Percentiles rank a stretch among this genome's conserved stretches.
Evolutionary conservation across 495 filamentous ascomycete genomes (phyloP).

Genomic region (Penicillium salamii): DNA sequence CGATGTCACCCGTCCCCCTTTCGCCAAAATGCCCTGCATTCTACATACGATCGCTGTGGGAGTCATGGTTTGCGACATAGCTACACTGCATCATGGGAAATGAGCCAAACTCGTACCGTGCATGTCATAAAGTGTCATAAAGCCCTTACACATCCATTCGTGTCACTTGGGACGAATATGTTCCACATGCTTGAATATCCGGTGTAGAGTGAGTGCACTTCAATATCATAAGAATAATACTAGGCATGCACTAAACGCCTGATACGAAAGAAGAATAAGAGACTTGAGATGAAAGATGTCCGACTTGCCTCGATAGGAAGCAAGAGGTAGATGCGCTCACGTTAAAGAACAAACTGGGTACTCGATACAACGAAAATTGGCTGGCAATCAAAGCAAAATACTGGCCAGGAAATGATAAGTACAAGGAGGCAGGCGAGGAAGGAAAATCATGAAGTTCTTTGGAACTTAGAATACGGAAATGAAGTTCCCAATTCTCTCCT

Average conservation of each 20-base stretch:
- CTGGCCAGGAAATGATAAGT: slow-evolving; percentile 20
- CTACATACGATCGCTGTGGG: too few relatives aligned
- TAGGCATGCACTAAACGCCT: slow-evolving; percentile 32
- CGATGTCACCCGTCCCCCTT: too few relatives aligned
- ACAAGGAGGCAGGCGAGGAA: slow-evolving; percentile 10
- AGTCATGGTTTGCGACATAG: too few relatives aligned
- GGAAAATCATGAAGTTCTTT: slow-evolving; percentile 11
- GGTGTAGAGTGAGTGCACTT: slow-evolving; percentile 28
- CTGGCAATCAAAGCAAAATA: slow-evolving; percentile 15
- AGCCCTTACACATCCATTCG: too few relatives aligned
- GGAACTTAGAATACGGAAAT: slow-evolving; percentile 82
- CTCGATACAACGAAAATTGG: slow-evolving; percentile 25
- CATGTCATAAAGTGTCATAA: too few relatives aligned
- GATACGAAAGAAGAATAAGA: slow-evolving; percentile 14
- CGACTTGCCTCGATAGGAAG: slow-evolving; percentile 9
- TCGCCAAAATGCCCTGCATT: too few relatives aligned
- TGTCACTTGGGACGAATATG: too few relatives aligned
- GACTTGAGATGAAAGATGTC: slow-evolving; percentile 21
- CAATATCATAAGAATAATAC: slow-evolving; percentile 25
- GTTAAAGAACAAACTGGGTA: slow-evolving; percentile 28
- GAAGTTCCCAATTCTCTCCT: slow-evolving; percentile 97
- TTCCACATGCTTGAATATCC: slow-evolving; percentile 10
- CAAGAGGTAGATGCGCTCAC: slow-evolving; percentile 32
- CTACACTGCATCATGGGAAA: too few relatives aligned
- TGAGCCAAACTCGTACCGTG: too few relatives aligned